Conservation (phyloP, 352 stramenopile species). For the Peronospora destructor region DNA sequence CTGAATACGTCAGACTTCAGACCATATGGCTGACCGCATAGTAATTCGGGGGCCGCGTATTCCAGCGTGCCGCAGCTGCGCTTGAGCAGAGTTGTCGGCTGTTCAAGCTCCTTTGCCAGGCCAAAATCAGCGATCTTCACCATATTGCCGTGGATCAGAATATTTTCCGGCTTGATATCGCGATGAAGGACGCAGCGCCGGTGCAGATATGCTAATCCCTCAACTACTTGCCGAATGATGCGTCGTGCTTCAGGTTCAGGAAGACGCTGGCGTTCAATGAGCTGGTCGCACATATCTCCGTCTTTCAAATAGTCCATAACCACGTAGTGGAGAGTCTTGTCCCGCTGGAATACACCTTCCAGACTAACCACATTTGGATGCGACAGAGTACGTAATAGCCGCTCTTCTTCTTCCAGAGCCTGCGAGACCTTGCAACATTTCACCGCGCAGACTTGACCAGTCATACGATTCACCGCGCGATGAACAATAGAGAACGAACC, state of each 20-base stretch:
- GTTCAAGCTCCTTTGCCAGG: constrained; percentile 56
- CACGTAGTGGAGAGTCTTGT: constrained; percentile 67
- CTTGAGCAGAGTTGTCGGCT: constrained; percentile 44
- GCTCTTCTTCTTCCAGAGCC: constrained; percentile 63
- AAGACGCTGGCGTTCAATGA: constrained; percentile 61
- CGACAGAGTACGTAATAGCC: constrained; percentile 47
- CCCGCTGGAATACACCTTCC: constrained; percentile 61
- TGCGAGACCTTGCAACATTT: constrained; percentile 71
- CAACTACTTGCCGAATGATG: constrained; percentile 57
- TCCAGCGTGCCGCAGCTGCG: constrained; percentile 69
- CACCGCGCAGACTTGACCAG: constrained; percentile 51
- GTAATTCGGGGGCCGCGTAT: constrained; percentile 69
- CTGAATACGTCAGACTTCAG: constrained; percentile 78
- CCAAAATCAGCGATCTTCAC: constrained; percentile 80
- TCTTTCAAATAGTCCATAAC: constrained; percentile 79
- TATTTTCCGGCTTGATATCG: constrained; percentile 82
- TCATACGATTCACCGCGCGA: constrained; percentile 61
- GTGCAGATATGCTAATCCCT: constrained; percentile 60
- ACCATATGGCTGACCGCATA: constrained; percentile 58
- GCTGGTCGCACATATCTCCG: constrained; percentile 64
- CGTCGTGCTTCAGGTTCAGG: constrained; percentile 42
- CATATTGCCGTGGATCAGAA: constrained; percentile 56
- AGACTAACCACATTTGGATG: constrained; percentile 66
- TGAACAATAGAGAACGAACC: constrained; percentile 81
- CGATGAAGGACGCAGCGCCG: constrained; percentile 56